These are phyloP conservation scores for Knufia fluminis DNA, from an alignment of 2,329 filamentous ascomycete genomes.

Conservation along the genomic window DNA sequence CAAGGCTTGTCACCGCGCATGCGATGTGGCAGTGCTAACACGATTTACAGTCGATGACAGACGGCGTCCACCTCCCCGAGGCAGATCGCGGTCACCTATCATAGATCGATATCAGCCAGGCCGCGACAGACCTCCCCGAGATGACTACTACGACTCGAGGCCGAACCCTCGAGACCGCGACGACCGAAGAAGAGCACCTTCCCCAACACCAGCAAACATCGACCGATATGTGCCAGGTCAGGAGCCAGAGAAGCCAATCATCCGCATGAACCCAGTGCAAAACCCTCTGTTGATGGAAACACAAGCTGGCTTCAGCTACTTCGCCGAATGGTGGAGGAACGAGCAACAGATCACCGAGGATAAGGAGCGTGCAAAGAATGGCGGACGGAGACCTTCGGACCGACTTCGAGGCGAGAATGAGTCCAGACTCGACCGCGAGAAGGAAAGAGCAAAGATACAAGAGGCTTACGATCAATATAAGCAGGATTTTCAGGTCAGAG, in stretches of 20 bases:
- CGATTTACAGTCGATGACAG: slow-evolving; percentile 28
- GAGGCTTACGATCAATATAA: slow-evolving; percentile 58
- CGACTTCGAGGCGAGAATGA: slow-evolving; percentile 54
- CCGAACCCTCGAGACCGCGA: slow-evolving; percentile 44
- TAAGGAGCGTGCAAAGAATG: slow-evolving; percentile 52
- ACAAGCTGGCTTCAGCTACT: slow-evolving; percentile 59
- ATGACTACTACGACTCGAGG: slow-evolving; percentile 47
- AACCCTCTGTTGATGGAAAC: slow-evolving; percentile 56
- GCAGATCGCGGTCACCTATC: slow-evolving; percentile 32
- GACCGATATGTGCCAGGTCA: slow-evolving; percentile 58
- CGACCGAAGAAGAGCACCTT: slow-evolving; percentile 48
- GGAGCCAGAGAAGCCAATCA: slow-evolving; percentile 44
- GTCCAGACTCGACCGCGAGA: slow-evolving; percentile 52
- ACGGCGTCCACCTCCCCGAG: slow-evolving; percentile 36
- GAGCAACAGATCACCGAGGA: slow-evolving; percentile 57
- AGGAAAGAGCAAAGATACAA: slow-evolving; percentile 55
- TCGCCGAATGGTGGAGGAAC: slow-evolving; percentile 58
- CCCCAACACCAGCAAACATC: slow-evolving; percentile 49
- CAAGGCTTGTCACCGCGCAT: background rate
- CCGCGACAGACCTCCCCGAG: slow-evolving; percentile 32
- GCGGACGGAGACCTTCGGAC: slow-evolving; percentile 45
- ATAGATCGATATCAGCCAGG: slow-evolving; percentile 11
- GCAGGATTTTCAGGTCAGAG: slow-evolving; percentile 55
- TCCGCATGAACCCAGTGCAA: slow-evolving; percentile 48
- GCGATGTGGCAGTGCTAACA: background rate